Conservation (phyloP, 192 early-diverging fungal genomes). For the Coemansia javaensis region DNA sequence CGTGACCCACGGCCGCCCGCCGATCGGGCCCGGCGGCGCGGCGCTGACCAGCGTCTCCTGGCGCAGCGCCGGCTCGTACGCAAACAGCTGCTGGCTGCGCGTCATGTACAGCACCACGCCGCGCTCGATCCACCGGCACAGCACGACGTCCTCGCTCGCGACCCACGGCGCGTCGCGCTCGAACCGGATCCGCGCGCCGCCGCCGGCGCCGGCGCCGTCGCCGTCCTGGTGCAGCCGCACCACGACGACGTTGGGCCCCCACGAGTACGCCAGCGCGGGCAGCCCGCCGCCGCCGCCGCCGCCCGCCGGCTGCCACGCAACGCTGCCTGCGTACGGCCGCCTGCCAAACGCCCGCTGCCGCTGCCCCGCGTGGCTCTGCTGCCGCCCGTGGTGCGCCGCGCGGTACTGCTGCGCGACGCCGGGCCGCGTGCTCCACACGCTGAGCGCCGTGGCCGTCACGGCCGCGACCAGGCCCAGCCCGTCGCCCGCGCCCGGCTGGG, state of each 20-base stretch:
- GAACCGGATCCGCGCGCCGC: constrained; percentile 12
- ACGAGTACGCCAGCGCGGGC: constrained; percentile 35
- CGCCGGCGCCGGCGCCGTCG: constrained; percentile 27
- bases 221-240: constrained; percentile 19
- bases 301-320: constrained; percentile 41
- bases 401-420: constrained; percentile 33
- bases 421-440: constrained; percentile 22
- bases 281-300: constrained; percentile 8
- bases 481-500: constrained; percentile 18
- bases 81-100: constrained; percentile 44
- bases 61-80: constrained; percentile 22
- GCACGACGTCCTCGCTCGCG: constrained; percentile 39
- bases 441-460: constrained; percentile 22
- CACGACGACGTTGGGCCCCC: constrained; percentile 21
- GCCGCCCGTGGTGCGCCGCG: constrained; percentile 12
- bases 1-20: constrained; percentile 40
- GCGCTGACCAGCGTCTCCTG: constrained; percentile 36
- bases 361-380: too few relatives aligned
- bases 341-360: constrained; percentile 21
- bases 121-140: constrained; percentile 44
- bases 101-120: constrained; percentile 37
- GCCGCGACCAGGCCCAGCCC: constrained; percentile 42
- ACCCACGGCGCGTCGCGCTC: constrained; percentile 22
- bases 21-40: constrained; percentile 31
- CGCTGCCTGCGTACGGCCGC: constrained; percentile 38